These are phyloP conservation scores for Eleusine indica DNA, from an alignment of 176 grass and related monocot species.

Conservation along the genomic window DNA sequence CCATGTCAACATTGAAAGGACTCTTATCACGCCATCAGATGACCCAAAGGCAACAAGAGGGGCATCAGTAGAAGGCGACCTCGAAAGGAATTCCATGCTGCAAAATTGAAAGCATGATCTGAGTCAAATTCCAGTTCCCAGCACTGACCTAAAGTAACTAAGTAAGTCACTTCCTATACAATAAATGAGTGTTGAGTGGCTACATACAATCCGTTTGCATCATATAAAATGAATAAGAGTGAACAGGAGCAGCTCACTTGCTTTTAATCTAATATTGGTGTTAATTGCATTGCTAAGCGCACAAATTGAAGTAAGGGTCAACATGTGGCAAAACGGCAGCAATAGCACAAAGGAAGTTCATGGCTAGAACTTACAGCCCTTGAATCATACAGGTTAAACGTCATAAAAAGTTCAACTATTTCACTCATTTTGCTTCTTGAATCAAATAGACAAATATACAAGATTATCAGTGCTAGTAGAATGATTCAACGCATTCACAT, in stretches of 20 bases:
- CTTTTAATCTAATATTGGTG: conserved; percentile 26
- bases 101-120: conserved; percentile 39
- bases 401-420: background rate
- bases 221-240: conserved; percentile 13
- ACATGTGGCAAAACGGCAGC: conserved; percentile 2
- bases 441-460: no score
- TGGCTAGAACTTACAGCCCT: background rate
- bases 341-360: background rate
- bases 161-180: conserved; percentile 21
- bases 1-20: conserved; percentile 99
- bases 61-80: conserved; percentile 84
- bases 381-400: background rate
- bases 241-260: background rate
- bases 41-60: conserved; percentile 93
- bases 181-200: conserved; percentile 24
- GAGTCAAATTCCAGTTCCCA: conserved; percentile 20
- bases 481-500: conserved; percentile 15
- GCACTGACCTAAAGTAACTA: conserved; percentile 17
- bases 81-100: conserved; percentile 96
- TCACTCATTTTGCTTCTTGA: no score
- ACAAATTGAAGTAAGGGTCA: background rate
- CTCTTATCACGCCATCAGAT: conserved; percentile 99
- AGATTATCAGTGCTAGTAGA: background rate
- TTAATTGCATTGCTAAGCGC: conserved; percentile 1
- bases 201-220: conserved; percentile 1